Base-by-base conservation (phyloP, 306 rosid genomes). In the Lathyrus oleraceus region DNA sequence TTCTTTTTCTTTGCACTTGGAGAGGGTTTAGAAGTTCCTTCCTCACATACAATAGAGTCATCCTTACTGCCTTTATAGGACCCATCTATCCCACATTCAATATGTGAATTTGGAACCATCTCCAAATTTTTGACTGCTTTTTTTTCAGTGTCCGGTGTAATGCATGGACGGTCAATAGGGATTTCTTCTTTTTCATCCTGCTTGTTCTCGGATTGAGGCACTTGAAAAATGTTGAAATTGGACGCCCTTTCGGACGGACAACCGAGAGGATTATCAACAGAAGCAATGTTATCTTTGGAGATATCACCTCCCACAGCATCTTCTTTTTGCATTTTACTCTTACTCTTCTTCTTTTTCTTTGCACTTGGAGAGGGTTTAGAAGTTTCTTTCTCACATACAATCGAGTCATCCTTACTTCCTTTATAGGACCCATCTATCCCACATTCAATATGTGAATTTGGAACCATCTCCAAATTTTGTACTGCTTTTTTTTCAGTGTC, bases 311-410 rank as follows among this genome's bases (percentile, higher is more conserved):
- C 39, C 40, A 8, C 65, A 0, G 19, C 65, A 28, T 35, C 80
- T 51, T 65, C 75, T 32, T 42, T 81, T 51, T 42, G 15, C 59
- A 23, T 69, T 21, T 47, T 63, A 30, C 28, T 38, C 49, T 44
- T 44, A n/a, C 71, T 65, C 71, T 70, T 73, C 6, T n/a, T 56
- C 35, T 30, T 72, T 76, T 27, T 69, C 82, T 63, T 81, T 30
- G 58, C 61, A 39, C 67, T 69, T 11, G 76, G 54, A n/a, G 39
- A 32, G 56, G 84, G 5, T 49, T 19, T 42, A 17, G 30, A 67
- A 16, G 66, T 16, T 8, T 2, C 60, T 53, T 53, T 21, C 17
- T 47, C 53, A 6, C 11, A 6, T 19, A 47, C 53, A 47, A n/a
- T 15, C 15, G 10, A 19, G 0, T 13, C 71, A 61, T 76, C 70